Base-by-base conservation (phyloP, 2,329 filamentous ascomycete species). In the Harringtonia lauricola region DNA sequence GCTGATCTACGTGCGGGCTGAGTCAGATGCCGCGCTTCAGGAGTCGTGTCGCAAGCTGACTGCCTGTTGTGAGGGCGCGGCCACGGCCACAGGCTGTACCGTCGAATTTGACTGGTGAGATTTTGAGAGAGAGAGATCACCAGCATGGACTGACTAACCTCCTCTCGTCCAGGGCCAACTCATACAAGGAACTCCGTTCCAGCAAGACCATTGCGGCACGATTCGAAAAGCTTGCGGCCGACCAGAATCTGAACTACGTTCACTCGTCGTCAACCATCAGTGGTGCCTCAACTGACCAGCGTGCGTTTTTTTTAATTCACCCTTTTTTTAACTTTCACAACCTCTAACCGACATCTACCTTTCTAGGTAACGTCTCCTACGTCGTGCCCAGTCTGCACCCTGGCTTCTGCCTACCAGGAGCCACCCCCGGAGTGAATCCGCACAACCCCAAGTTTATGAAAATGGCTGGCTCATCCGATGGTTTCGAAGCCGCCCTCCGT, bases 1-100 rank as follows among this genome's bases (percentile, higher is more conserved):
- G 4, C 62, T 66, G 42, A 71, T 66, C 56, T 65, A 64, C 51
- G 58, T 69, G 8, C 62, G 68, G 14, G 65, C 60, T 44, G 60
- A 63, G 37, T 66, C 63, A 0, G 52, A 62, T 15, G 57, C 56
- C 22, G 56, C 58, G 2, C 51, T 65, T 6, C 51, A 56, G 43
- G 49, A 51, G 33, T 50, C 62, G 40, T 57, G 59, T 51, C 41
- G 46, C 34, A 49, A 60, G 17, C 54, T 60, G 15, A 43, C 51
- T n/a, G 53, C 50, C 41, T 66, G 61, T 41, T 63, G 60, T 9
- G 57, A 59, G 45, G 58, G 52, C 2, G 58, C 52, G 2, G 61
- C 66, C 38, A 54, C 64, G 2, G 58, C 59, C 17, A 61, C 60
- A 2, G 60, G 56, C 13, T 64, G 61, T 43, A 44, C 44, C 29